Conservation (phyloP, 2,329 filamentous ascomycete species). For the Endocalyx cinctus region DNA sequence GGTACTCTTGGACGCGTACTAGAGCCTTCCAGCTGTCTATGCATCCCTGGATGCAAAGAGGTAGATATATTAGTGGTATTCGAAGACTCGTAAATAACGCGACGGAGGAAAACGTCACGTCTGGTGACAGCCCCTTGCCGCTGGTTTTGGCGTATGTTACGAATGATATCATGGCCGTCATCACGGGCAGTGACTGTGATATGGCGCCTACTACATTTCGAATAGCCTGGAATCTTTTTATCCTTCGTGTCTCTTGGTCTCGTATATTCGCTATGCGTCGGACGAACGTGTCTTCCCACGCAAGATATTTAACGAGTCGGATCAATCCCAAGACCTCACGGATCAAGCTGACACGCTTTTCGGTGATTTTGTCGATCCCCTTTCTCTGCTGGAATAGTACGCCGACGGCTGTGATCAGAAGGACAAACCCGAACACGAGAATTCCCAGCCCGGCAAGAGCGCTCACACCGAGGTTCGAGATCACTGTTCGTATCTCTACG, state of each 20-base stretch:
- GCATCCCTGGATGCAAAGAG: slow-evolving; percentile 73
- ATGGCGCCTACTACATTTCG: slow-evolving; percentile 76
- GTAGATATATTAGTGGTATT: slow-evolving; percentile 79
- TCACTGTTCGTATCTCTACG: no score
- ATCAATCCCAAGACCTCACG: slow-evolving; percentile 85
- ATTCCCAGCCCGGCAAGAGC: slow-evolving; percentile 80
- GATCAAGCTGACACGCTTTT: slow-evolving; percentile 80
- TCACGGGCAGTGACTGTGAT: slow-evolving; percentile 77
- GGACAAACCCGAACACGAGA: slow-evolving; percentile 67
- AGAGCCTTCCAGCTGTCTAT: slow-evolving; percentile 84
- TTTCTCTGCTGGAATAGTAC: slow-evolving; percentile 67
- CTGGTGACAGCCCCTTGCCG: slow-evolving; percentile 64
- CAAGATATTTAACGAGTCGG: slow-evolving; percentile 88
- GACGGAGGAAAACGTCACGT: slow-evolving; percentile 80
- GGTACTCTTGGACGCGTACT: slow-evolving; percentile 76
- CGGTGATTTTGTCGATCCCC: slow-evolving; percentile 82
- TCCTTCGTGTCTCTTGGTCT: slow-evolving; percentile 65
- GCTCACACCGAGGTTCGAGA: slow-evolving; percentile 81
- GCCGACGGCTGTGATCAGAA: slow-evolving; percentile 69
- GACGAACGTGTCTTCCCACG: slow-evolving; percentile 83
- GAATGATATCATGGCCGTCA: slow-evolving; percentile 88
- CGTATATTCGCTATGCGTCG: slow-evolving; percentile 67
- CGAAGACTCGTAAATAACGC: slow-evolving; percentile 86
- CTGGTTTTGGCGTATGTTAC: slow-evolving; percentile 65
- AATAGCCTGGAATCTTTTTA: slow-evolving; percentile 73